Conservation (phyloP, 805 yeast species). For the Suhomyces sp. region DNA sequence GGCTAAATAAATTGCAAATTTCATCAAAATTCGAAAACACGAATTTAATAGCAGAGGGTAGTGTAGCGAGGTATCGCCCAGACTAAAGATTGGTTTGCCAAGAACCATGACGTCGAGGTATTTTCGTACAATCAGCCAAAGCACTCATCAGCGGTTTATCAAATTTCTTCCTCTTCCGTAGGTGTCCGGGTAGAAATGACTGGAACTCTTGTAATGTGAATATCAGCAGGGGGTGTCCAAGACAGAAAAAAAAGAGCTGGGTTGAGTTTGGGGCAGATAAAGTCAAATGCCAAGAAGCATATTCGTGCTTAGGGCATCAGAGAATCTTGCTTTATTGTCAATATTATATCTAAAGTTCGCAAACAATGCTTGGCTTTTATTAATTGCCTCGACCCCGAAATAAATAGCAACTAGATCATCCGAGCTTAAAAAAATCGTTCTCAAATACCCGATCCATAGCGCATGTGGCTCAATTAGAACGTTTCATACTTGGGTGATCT, state of each 20-base stretch:
- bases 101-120: background rate
- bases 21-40: background rate
- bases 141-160: background rate
- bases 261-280: background rate
- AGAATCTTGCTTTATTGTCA: background rate
- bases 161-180: background rate
- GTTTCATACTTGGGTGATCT: background rate
- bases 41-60: background rate
- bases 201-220: background rate
- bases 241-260: background rate
- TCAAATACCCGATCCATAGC: background rate
- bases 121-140: background rate
- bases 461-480: background rate
- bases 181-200: background rate
- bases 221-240: background rate
- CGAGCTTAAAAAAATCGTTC: background rate
- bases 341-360: background rate
- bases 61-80: background rate
- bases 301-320: background rate
- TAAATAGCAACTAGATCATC: background rate
- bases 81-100: background rate
- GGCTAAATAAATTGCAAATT: background rate
- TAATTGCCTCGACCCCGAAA: background rate
- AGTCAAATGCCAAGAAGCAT: background rate
- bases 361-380: background rate